Base-by-base conservation (phyloP, 1,284 basidiomycete species). In the Laetiporus sulphureus region DNA sequence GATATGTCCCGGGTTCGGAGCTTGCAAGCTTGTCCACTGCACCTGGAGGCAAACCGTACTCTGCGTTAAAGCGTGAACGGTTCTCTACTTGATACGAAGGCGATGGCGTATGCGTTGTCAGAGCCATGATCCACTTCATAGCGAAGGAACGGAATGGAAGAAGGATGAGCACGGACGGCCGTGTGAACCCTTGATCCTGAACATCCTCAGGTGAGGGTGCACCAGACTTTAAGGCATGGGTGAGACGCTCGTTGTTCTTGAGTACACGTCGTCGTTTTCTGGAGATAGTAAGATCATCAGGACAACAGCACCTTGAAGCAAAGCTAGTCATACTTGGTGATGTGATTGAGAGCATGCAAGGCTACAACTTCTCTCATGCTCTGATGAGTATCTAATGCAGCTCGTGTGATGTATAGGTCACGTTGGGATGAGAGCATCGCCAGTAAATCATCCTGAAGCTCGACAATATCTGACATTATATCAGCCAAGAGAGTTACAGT, bases 121-220 rank as follows among this genome's bases (percentile, higher is more conserved):
- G 61, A 10, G 81, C 81, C 40, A 71, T 70, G 50, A 83, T 67
- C 90, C 86, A 98, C 40, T 77, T 73, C 5, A 90, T 69, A 0
- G 91, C 95, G 30, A 83, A 83, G 29, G 91, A 91, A 38, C 96
- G 91, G 68, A 97, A 91, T 0, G 96, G 96, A 2, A 92, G 73
- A 37, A 99, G 79, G 44, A 99, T 68, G 39, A 99, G 84, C 10
- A 96, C 74, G 31, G 95, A 95, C 16, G 96, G 95, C 6, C 96
- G 85, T 1, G 94, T 97, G 66, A 98, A 99, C 18, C 95, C 94
- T 72, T 98, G 95, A 60, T 99, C 95, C 62, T 91, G 87, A 5
- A 91, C 77, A 48, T 91, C 86, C 58, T 82, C 77, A 5, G 77
- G 75, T 5, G 72, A 69, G 31, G 77, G 65, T 2, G 67, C 71